Base-by-base conservation (phyloP, 2,329 filamentous ascomycete genomes). In the Orbilia ellipsospora region DNA sequence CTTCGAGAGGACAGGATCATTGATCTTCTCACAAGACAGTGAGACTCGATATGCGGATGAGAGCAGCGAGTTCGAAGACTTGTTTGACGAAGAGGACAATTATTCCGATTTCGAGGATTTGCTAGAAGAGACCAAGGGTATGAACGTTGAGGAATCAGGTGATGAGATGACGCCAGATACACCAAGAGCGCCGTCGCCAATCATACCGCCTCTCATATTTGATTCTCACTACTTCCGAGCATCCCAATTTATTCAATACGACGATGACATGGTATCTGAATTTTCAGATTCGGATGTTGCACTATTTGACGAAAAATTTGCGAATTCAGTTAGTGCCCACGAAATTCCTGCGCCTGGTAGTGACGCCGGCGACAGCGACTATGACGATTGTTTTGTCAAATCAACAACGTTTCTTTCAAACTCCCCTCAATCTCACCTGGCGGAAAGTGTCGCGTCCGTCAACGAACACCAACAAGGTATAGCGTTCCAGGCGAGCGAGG, bases 31-130 rank as follows among this genome's bases (percentile, higher is more conserved):
- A 16, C 48, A 67, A 23, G 70, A 57, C 7, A 48, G 48, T 13
- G 57, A 59, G 4, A 23, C 44, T 12, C 15, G 20, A 18, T 16
- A 16, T 6, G 20, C 40, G 12, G 42, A n/a, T 18, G 72, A 75
- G n/a, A 23, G 50, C 4, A 69, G 52, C 26, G 72, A 75, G 3
- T 75, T 75, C 20, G 72, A 75, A 59, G 72, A 75, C 28, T 15
- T 75, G 12, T 75, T 75, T 23, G 70, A 64, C 13, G 64, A 50
- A 16, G 62, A 62, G 15, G 72, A 75, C 16, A 61, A 69, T n/a
- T 69, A 75, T 54, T 75, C 72, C 8, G 72, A 75, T 28, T 75
- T 75, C n/a, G 72, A 75, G 54, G 72, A 75, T 16, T 50, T 75
- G 28, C 16, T 69, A 1, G 52, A 75, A 18, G 72, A 75, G 18